Evolutionary conservation across 169 alveolate genomes (phyloP), one percentile per base, ranked within the genome.

Genomic region (Eimeria sp.): DNA sequence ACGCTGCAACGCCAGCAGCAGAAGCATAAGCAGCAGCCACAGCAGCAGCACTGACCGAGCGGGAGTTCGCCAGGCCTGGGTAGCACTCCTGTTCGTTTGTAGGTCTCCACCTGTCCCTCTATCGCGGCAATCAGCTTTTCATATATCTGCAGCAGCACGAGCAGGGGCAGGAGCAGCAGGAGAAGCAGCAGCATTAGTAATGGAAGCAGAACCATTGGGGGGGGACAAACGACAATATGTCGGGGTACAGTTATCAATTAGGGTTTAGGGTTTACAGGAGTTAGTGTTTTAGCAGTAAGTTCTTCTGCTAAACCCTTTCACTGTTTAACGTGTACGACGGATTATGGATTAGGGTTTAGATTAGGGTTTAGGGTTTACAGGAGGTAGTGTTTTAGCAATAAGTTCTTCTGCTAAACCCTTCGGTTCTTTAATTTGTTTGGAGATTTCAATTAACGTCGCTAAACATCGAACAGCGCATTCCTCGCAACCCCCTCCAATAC

Each of bases 11-110:
- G 27, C 65, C 88, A 45, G 22, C 58, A 43, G n/a, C 87, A 76
- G 87, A 63, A 76, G 87, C 87, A 43, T 63, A 63, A 43, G 87
- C 54, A 43, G 90, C 90, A 51, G 70, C 90, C 2, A 73, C 90
- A 49, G 90, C 73, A 82, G 73, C n/a, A 49, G 45, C 65, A 25
- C 54, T n/a, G 4, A 45, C 95, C 95, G 1, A 92, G 57, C 3
- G 95, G 95, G 82, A 92, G 73, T 72, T 92, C 95, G 11, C 95
- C 95, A 3, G 86, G 22, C 54, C 61, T 70, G 10, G 95, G 95
- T 27, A 75, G 84, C 70, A n/a, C 49, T 18, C 91, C 91, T 20
- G 78, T 63, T 16, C 16, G 27, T 34, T 78, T 27, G 91, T 70
- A 92, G 16, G 16, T 30, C 51, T 58, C 58, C 57, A 58, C 91